Evolutionary conservation across 257 asterid species (phyloP).

Genomic region (Salvia rosmarinus): DNA sequence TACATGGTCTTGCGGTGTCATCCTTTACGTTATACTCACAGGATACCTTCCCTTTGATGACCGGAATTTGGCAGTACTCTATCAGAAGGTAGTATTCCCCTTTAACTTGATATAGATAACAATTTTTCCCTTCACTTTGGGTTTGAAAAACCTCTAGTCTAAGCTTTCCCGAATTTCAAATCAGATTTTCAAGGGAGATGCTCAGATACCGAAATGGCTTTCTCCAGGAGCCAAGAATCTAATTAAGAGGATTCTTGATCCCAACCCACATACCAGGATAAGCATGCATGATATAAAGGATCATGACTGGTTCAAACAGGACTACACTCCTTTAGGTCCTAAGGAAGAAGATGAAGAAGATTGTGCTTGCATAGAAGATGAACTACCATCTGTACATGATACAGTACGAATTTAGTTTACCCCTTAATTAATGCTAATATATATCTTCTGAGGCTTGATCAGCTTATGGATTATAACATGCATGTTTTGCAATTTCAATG

Average conservation of each 20-base stretch:
- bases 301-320: constrained; percentile 82
- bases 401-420: constrained; percentile 39
- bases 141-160: constrained; percentile 17
- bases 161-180: constrained; percentile 27
- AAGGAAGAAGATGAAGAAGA: constrained; percentile 65
- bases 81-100: constrained; percentile 83
- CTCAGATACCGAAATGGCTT: constrained; percentile 92
- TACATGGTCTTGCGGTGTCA: constrained; percentile 96
- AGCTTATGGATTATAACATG: not conserved
- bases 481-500: not conserved
- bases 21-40: constrained; percentile 83
- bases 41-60: constrained; percentile 98
- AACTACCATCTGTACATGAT: constrained; percentile 56
- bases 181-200: constrained; percentile 88
- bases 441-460: constrained; percentile 13
- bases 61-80: constrained; percentile 89
- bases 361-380: constrained; percentile 52
- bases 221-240: constrained; percentile 80
- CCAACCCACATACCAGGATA: constrained; percentile 78
- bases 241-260: constrained; percentile 87
- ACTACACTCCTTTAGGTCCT: constrained; percentile 61
- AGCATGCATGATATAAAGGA: constrained; percentile 69
- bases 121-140: not conserved
- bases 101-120: not conserved
- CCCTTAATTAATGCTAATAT: not conserved